phyloP scores from a whole-genome alignment of 305 asterid genomes.

The Fraxinus paxiana region DNA sequence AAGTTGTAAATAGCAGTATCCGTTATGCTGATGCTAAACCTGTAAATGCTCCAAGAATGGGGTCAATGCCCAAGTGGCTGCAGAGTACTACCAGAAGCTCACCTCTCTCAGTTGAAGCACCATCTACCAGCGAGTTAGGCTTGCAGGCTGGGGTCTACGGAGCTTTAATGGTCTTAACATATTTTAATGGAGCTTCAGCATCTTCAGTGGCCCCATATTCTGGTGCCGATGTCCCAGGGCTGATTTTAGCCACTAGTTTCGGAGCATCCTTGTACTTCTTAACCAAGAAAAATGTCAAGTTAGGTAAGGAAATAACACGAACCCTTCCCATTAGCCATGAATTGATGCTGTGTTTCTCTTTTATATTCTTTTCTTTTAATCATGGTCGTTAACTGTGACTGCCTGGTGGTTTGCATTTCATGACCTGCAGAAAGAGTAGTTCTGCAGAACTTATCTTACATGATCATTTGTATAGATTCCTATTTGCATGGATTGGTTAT shows the following conservation, averaged over 20 bases:
- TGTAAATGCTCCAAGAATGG: constrained; percentile 48
- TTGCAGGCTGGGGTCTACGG: constrained; percentile 95
- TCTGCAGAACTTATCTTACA: neutral
- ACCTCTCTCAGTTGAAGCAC: constrained; percentile 68
- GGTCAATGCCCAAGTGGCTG: constrained; percentile 85
- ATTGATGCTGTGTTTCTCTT: neutral
- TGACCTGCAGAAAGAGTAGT: neutral
- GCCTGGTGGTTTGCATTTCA: neutral
- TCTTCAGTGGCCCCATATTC: constrained; percentile 51
- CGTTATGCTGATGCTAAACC: constrained; percentile 94
- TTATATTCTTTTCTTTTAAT: neutral
- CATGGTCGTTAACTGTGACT: neutral
- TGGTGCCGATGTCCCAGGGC: constrained; percentile 92
- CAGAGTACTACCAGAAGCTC: constrained; percentile 53
- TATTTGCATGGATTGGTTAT: neutral
- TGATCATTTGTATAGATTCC: neutral
- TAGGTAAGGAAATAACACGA: constrained; percentile 54
- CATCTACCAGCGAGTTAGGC: constrained; percentile 76
- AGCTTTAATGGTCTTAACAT: constrained; percentile 83
- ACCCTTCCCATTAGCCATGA: neutral
- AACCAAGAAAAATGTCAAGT: constrained; percentile 83
- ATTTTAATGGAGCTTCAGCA: constrained; percentile 75
- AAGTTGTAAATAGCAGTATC: constrained; percentile 66
- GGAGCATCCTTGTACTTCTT: constrained; percentile 96
- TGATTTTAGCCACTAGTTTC: constrained; percentile 84